Evolutionary conservation across 2,329 filamentous ascomycete species (phyloP).

Genomic region (Aspergillus fructus): DNA sequence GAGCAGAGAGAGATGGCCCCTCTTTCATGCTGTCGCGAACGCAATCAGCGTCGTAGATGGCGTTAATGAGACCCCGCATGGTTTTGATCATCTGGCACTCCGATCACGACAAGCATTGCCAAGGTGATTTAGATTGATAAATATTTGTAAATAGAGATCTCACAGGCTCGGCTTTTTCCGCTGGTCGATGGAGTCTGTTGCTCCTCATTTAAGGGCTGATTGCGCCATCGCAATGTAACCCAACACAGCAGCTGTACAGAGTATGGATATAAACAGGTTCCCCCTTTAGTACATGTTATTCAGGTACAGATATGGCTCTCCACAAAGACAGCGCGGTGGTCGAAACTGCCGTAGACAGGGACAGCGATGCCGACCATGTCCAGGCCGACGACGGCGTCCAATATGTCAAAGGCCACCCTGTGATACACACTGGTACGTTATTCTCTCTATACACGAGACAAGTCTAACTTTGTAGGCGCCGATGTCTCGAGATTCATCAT

Average conservation of each 20-base stretch:
- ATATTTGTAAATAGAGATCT: too few species aligned
- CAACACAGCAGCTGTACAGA: too few species aligned
- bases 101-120: not conserved
- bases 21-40: not conserved
- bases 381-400: not conserved
- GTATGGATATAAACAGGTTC: too few species aligned
- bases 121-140: not conserved
- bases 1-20: too few species aligned
- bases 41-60: not conserved
- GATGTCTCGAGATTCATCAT: not conserved
- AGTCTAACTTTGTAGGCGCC: not conserved
- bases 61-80: not conserved
- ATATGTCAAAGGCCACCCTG: constrained; percentile 2
- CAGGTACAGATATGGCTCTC: not conserved
- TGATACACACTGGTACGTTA: not conserved
- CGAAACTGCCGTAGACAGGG: not conserved
- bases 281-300: too few species aligned
- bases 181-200: too few species aligned
- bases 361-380: not conserved
- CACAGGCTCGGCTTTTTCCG: too few species aligned
- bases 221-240: not conserved
- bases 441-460: too few species aligned
- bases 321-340: not conserved
- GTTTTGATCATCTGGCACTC: not conserved
- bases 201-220: not conserved